Evolutionary conservation across 345 rosid genomes (phyloP).

Genomic region (Sonneratia alba): DNA sequence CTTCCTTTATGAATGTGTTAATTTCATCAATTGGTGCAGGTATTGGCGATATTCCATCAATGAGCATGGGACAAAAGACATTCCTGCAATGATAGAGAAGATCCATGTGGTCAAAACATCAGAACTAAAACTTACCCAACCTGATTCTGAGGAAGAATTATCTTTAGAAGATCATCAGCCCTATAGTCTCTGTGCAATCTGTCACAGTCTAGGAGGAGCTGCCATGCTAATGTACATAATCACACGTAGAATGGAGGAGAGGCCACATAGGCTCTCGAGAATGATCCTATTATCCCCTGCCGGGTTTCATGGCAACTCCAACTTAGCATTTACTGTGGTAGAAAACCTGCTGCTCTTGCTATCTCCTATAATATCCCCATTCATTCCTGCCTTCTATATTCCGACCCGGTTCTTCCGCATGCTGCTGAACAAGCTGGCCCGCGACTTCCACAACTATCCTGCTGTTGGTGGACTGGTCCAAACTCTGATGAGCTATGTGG

Average conservation of each 20-base stretch:
- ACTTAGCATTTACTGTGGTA: conserved; percentile 37
- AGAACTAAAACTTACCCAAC: conserved; percentile 56
- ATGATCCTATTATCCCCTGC: conserved; percentile 82
- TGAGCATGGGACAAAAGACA: conserved; percentile 85
- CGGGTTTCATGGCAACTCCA: conserved; percentile 85
- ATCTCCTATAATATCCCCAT: conserved; percentile 48
- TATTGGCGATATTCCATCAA: conserved; percentile 90
- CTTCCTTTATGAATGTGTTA: background rate
- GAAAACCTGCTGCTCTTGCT: conserved; percentile 47
- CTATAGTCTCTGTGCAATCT: conserved; percentile 78
- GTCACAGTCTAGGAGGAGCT: conserved; percentile 98
- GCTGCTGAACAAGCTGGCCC: conserved; percentile 86
- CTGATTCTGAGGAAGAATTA: conserved; percentile 45
- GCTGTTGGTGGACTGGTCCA: conserved; percentile 95
- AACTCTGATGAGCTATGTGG: conserved; percentile 74
- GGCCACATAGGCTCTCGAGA: conserved; percentile 80
- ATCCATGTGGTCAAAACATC: conserved; percentile 76
- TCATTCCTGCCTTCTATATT: conserved; percentile 83
- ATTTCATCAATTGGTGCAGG: conserved; percentile 28
- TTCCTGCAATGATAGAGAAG: conserved; percentile 95
- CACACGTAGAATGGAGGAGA: conserved; percentile 51
- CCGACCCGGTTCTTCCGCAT: conserved; percentile 94
- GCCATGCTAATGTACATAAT: conserved; percentile 71
- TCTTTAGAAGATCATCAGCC: conserved; percentile 38
- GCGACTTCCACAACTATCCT: conserved; percentile 92